Base-by-base conservation (phyloP, 1,284 basidiomycete species). In the Moniliella sp. region DNA sequence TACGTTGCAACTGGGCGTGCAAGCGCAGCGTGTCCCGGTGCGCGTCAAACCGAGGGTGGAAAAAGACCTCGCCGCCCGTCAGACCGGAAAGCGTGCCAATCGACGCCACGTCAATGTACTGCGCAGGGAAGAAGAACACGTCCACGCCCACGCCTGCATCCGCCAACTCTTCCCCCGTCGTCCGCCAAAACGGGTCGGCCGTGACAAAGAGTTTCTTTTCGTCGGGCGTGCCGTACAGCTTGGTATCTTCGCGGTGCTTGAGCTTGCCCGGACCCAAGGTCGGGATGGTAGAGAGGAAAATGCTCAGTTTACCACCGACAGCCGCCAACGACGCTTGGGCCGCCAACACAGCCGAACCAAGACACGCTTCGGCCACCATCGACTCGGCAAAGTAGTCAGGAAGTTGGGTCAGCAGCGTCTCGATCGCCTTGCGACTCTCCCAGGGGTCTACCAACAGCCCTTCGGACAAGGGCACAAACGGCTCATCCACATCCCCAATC, bases 11-110 rank as follows among this genome's bases (percentile, higher is more conserved):
- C 51, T 93, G 79, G 14, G 75, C 75, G 15, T 69, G 62, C 8
- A 99, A 57, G 10, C 73, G 67, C 13, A 66, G 56, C 5, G 69
- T 68, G 57, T 93, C 83, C 27, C 77, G 69, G 2, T 65, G 63
- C 0, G 73, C 69, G 36, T 77, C 71, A 61, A 86, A 97, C 19
- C 79, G 72, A 4, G 91, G 88, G 54, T 91, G 79, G 66, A 79
- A 91, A 64, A 76, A 86, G 1, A 88, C 56, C 38, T 91, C 82
- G 12, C 91, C 91, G n/a, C 91, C 91, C 1, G 82, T 84, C 11
- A 74, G 59, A 0, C 72, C 73, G 0, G 77, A 62, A 4, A 84
- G 67, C 2, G 70, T 52, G 48, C 46, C 57, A 36, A 99, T 73
- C 1, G 78, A 80, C 1, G 77, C 88, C 1, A 93, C 66, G 61